These are phyloP conservation scores for Kurtzmaniella quercitrusa DNA, from an alignment of 1,139 yeast species.

Conservation along the genomic window DNA sequence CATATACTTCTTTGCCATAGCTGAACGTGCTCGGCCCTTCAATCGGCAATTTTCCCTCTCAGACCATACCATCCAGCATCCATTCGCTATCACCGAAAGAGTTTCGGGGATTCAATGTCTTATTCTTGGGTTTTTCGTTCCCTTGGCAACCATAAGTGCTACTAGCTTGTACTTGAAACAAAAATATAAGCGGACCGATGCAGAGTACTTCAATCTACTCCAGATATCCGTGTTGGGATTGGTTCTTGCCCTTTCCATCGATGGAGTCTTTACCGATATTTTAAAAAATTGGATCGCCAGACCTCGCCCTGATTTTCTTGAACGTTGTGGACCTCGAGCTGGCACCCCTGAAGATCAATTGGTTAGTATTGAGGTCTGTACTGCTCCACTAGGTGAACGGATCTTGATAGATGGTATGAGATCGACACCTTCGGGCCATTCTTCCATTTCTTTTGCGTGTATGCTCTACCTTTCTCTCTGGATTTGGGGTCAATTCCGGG, in stretches of 20 bases:
- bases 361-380: slow-evolving; percentile 31
- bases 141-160: slow-evolving; percentile 14
- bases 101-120: slow-evolving; percentile 29
- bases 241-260: slow-evolving; percentile 25
- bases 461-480: slow-evolving; percentile 60
- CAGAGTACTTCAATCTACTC: slow-evolving; percentile 13
- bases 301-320: slow-evolving; percentile 76
- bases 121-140: slow-evolving; percentile 20
- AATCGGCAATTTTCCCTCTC: slow-evolving; percentile 29
- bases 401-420: slow-evolving; percentile 67
- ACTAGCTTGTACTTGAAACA: slow-evolving; percentile 8
- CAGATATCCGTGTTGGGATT: slow-evolving; percentile 25
- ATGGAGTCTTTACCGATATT: slow-evolving; percentile 57
- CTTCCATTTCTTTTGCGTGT: slow-evolving; percentile 66
- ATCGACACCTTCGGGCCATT: slow-evolving; percentile 81
- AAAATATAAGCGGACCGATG: slow-evolving; percentile 3
- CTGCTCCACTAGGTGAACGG: slow-evolving; percentile 43
- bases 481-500: slow-evolving; percentile 54
- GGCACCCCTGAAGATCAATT: slow-evolving; percentile 34
- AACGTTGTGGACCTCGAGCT: slow-evolving; percentile 54
- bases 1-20: slow-evolving; percentile 28
- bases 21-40: slow-evolving; percentile 37
- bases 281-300: slow-evolving; percentile 75
- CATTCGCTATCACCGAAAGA: slow-evolving; percentile 42
- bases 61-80: slow-evolving; percentile 40